Evolutionary conservation across 257 asterid species (phyloP).

Genomic region (Plantago ovata): DNA sequence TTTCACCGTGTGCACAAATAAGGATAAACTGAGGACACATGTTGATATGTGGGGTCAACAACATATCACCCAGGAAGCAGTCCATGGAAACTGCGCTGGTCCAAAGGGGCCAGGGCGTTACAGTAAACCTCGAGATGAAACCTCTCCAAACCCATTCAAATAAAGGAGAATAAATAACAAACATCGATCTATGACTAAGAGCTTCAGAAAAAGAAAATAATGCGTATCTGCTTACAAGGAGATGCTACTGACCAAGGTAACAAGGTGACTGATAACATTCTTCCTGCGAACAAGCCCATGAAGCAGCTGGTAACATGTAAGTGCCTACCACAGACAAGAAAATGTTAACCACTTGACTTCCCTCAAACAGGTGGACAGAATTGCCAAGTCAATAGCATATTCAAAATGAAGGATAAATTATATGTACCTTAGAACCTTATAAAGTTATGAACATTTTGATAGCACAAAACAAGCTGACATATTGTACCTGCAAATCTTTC

Average conservation of each 20-base stretch:
- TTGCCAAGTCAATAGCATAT: too few species aligned
- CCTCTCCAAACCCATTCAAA: conserved; percentile 15
- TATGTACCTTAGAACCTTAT: background rate
- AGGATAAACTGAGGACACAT: too few species aligned
- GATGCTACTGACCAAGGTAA: conserved; percentile 65
- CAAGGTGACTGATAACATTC: conserved; percentile 62
- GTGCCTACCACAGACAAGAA: conserved; percentile 51
- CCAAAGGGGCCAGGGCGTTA: too few species aligned
- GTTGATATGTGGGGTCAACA: too few species aligned
- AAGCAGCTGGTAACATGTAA: conserved; percentile 82
- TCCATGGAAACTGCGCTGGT: too few species aligned
- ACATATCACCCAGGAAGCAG: too few species aligned
- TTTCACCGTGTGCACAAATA: too few species aligned
- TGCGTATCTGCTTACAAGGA: conserved; percentile 17
- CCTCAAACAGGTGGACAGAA: background rate
- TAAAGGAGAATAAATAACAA: conserved; percentile 12
- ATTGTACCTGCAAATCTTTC: conserved; percentile 80
- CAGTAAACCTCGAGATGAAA: background rate
- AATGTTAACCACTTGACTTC: conserved; percentile 11
- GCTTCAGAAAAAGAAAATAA: background rate
- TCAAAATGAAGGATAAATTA: background rate
- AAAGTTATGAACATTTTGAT: background rate
- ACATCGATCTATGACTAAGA: conserved; percentile 10
- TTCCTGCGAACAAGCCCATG: conserved; percentile 86
- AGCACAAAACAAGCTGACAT: conserved; percentile 17